Evolutionary conservation across 306 rosid species (phyloP).

Genomic region (Cucumis hystrix): DNA sequence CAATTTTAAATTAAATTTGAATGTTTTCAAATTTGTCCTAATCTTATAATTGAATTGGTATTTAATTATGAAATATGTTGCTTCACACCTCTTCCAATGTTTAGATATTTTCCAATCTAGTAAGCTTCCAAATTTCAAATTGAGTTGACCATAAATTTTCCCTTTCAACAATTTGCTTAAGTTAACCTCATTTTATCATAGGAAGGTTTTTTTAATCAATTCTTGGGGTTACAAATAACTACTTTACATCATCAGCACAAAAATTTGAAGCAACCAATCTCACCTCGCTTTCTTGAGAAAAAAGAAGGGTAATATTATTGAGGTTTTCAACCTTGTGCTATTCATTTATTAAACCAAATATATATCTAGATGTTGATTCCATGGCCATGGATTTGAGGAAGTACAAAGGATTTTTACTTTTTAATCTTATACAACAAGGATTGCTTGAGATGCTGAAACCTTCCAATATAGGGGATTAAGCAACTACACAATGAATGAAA

Average conservation of each 20-base stretch:
- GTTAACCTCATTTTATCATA: background rate
- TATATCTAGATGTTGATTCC: background rate
- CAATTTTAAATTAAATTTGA: background rate
- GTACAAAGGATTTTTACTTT: background rate
- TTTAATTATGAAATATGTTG: background rate
- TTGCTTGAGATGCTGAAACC: background rate
- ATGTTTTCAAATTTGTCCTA: background rate
- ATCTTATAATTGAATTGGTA: background rate
- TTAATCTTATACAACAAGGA: background rate
- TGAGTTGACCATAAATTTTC: background rate
- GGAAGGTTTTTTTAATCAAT: background rate
- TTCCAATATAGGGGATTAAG: background rate
- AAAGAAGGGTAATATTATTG: background rate
- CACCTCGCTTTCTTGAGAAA: background rate
- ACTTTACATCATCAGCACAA: background rate
- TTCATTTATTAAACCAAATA: too few species aligned
- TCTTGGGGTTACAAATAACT: background rate
- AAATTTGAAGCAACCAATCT: background rate
- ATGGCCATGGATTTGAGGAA: background rate
- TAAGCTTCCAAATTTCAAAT: background rate
- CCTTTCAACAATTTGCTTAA: background rate
- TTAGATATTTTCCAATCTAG: background rate
- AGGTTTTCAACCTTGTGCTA: background rate
- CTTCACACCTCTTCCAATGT: background rate
- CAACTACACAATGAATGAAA: background rate